phyloP scores from a whole-genome alignment of 352 stramenopile genomes.

The Phytophthora parvispora region DNA sequence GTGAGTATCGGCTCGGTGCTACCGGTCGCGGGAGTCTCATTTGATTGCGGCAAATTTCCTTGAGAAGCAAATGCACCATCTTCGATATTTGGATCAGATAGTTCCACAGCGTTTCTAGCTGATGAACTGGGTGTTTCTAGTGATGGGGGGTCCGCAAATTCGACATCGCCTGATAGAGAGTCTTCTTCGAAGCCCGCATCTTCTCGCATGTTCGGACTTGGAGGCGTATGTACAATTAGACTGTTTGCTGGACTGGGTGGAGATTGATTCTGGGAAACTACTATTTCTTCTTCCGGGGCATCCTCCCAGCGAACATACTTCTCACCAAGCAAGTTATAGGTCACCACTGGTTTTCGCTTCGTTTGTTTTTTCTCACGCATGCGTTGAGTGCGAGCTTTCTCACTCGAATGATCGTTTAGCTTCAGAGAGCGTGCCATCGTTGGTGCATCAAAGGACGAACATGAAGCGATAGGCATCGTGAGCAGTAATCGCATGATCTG shows the following conservation, averaged over 20 bases:
- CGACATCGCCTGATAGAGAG: neutral
- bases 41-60: neutral
- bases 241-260: conserved; percentile 15
- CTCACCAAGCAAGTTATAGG: conserved; percentile 77
- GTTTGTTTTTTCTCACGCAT: conserved; percentile 29
- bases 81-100: neutral
- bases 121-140: neutral
- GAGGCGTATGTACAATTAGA: conserved; percentile 24
- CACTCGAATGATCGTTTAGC: conserved; percentile 4
- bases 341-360: conserved; percentile 53
- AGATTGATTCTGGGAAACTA: conserved; percentile 6
- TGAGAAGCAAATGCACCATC: neutral
- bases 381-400: conserved; percentile 29
- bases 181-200: neutral
- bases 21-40: neutral
- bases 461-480: conserved; percentile 7
- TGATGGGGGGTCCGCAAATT: neutral
- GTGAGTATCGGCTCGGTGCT: neutral
- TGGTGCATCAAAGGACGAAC: conserved; percentile 16
- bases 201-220: conserved; percentile 18
- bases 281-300: neutral
- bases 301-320: conserved; percentile 68
- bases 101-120: neutral
- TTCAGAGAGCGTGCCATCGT: conserved; percentile 17
- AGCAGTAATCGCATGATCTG: conserved; percentile 32